Base-by-base conservation (phyloP, 176 grass and related monocot species). In the Lolium perenne region DNA sequence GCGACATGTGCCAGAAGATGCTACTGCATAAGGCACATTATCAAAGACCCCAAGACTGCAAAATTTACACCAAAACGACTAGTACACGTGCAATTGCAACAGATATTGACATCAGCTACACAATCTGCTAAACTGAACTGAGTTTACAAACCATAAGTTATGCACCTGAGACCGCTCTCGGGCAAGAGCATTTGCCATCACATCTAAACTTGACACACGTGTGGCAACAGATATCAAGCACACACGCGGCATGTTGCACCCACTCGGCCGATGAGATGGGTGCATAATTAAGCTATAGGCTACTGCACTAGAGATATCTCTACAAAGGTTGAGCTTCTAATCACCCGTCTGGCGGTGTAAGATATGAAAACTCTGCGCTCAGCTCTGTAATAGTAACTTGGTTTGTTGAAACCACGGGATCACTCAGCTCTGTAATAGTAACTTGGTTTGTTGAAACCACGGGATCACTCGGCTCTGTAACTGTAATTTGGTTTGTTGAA, bases 191-290 rank as follows among this genome's bases (percentile, higher is more conserved):
- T 48, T 13, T 57, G 58, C 56, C 50, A 55, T 16, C 49, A 66
- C 76, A 89, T 35, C 59, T 80, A 69, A 11, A 60, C 26, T 47
- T 13, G 60, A 86, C 41, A 86, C 41, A 80, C 45, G n/a, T n/a
- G 1, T 45, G 46, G 22, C 57, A 48, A 64, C 55, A 65, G 23
- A 23, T 43, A 23, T 20, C 13, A 38, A 11, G 23, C 67, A 7
- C 77, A 38, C 17, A 9, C 7, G 38, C 25, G 62, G 61, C 61
- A 64, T 29, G 23, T 29, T 11, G 61, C 65, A 68, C 35, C 49
- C 49, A 38, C 17, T 59, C n/a, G 21, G 35, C 22, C 1, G 3
- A 83, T 48, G 13, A 26, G 10, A 82, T 62, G 12, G 22, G 20
- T 45, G 56, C 38, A 83, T 45, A 43, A 51, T 12, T 74, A 59